Base-by-base conservation (phyloP, 1,284 basidiomycete species). In the Papiliotrema fonsecae region DNA sequence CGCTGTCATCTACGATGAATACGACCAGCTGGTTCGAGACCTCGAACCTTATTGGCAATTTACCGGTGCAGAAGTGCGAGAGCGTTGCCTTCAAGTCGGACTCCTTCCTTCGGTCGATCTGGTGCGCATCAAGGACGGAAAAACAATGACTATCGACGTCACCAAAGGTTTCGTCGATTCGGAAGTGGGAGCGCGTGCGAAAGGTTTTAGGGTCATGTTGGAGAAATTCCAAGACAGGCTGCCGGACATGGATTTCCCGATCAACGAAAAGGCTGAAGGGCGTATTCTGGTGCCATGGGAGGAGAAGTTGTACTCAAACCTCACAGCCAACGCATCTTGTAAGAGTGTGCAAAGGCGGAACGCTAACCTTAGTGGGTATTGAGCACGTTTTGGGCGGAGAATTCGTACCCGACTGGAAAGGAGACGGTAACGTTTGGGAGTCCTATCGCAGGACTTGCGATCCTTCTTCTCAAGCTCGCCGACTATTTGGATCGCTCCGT, bases 231-330 rank as follows among this genome's bases (percentile, higher is more conserved):
- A 81, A 54, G 55, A 60, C 37, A 65, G 90, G 81, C 79, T 96
- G 3, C 90, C 90, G 10, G 82, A 94, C 75, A 84, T 96, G 82
- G 86, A 92, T 61, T 85, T 96, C 59, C 83, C 92, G 0, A 83
- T 96, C 74, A 96, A 96, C 62, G 82, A 87, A 34, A 87, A 86
- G 75, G 85, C 90, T 1, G 92, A 97, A 74, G 88, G 90, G 13
- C 85, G 92, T 19, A 83, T 96, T 11, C 78, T 97, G 18, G 83
- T 92, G 7, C 86, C 88, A 39, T 93, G 87, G 89, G 89, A 88
- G 66, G 82, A 86, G 66, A 77, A 77, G 34, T 69, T 76, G 42
- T 83, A 80, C 61, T 80, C 85, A 6, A 90, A 90, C 62, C 68
- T 84, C 42, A 86, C 87, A 0, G 62, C 69, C 7, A 70, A 74